Evolutionary conservation across 805 yeast genomes (phyloP).

Genomic region (Ogataea methylovora): DNA sequence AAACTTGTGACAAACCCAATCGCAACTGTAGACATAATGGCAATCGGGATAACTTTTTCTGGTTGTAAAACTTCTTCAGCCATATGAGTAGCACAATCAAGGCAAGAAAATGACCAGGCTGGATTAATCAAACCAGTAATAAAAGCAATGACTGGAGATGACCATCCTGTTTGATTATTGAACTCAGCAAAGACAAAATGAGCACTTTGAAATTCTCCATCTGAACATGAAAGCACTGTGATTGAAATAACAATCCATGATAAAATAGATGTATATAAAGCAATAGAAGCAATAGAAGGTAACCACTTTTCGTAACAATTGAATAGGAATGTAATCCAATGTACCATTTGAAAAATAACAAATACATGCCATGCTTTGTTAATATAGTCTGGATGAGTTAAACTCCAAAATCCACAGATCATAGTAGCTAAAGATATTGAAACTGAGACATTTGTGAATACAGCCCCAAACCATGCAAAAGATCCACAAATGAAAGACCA

Average conservation of each 20-base stretch:
- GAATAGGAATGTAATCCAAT: constrained; percentile 34
- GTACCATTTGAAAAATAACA: constrained; percentile 39
- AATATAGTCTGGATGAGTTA: constrained; percentile 23
- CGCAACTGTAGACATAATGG: constrained; percentile 54
- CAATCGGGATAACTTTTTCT: constrained; percentile 50
- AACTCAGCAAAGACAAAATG: constrained; percentile 47
- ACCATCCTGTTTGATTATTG: constrained; percentile 55
- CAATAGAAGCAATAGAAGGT: constrained; percentile 41
- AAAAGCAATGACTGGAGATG: constrained; percentile 49
- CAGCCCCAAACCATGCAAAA: constrained; percentile 53
- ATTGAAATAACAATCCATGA: constrained; percentile 49
- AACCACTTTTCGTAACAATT: constrained; percentile 45
- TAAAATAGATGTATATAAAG: constrained; percentile 43
- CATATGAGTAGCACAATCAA: constrained; percentile 67
- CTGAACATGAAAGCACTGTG: constrained; percentile 42
- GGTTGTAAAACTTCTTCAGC: constrained; percentile 60
- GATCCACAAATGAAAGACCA: constrained; percentile 56
- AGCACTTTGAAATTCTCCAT: constrained; percentile 44
- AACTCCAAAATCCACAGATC: constrained; percentile 40
- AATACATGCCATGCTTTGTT: constrained; percentile 48
- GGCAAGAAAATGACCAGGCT: constrained; percentile 61
- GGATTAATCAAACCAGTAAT: constrained; percentile 68
- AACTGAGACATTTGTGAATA: constrained; percentile 56
- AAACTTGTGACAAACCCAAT: constrained; percentile 60
- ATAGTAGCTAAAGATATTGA: constrained; percentile 46